Evolutionary conservation across 139 green algal genomes (phyloP).

Genomic region (Picochlorum sp.): DNA sequence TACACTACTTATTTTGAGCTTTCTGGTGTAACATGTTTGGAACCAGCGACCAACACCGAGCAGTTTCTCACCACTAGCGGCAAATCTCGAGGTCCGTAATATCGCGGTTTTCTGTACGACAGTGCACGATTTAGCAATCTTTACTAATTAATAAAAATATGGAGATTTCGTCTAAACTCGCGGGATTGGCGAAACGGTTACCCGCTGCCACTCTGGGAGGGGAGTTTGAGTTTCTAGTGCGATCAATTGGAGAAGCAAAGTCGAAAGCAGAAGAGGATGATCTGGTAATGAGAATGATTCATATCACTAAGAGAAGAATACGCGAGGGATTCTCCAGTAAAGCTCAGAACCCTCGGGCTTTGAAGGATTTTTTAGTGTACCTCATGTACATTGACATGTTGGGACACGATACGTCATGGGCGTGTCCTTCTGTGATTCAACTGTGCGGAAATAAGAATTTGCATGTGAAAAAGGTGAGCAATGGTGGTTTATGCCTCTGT

Average conservation of each 20-base stretch:
- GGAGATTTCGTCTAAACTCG: conserved; percentile 13
- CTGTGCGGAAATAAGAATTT: conserved; percentile 50
- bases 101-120: too few relatives aligned
- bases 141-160: conserved; percentile 2
- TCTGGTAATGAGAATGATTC: conserved; percentile 78
- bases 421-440: conserved; percentile 77
- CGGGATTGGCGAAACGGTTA: conserved; percentile 14
- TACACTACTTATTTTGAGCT: conserved; percentile 10
- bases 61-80: too few relatives aligned
- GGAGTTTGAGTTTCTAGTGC: conserved; percentile 51
- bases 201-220: not conserved
- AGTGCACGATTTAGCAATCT: too few relatives aligned
- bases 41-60: too few relatives aligned
- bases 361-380: conserved; percentile 79
- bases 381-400: conserved; percentile 98
- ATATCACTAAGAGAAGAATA: conserved; percentile 58
- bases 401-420: conserved; percentile 88
- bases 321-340: conserved; percentile 48
- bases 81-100: too few relatives aligned
- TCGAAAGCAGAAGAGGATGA: conserved; percentile 64
- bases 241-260: conserved; percentile 62
- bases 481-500: too few relatives aligned
- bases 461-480: conserved; percentile 55
- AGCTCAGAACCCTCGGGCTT: conserved; percentile 49
- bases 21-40: not conserved